A percentile compares a stretch with the other conserved stretches of the same genome.
These are phyloP conservation scores for Boletus vermiculosoides DNA, from an alignment of 768 basidiomycete genomes.

Conservation along the genomic window DNA sequence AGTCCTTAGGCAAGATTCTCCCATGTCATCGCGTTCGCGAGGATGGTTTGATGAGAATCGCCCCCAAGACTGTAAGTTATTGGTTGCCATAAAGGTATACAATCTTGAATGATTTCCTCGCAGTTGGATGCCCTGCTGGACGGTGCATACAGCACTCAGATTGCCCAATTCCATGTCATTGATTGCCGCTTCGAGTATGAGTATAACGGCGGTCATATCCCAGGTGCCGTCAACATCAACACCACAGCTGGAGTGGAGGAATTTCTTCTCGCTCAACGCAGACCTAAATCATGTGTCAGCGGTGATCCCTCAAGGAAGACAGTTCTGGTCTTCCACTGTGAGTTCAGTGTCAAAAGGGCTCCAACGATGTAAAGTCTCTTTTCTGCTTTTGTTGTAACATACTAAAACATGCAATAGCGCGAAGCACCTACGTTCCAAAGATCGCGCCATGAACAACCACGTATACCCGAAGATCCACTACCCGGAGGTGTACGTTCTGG, in stretches of 20 bases:
- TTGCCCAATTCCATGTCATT: constrained; percentile 75
- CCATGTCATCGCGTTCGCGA: constrained; percentile 93
- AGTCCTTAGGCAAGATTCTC: constrained; percentile 87
- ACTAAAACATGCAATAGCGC: constrained; percentile 53
- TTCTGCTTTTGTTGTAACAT: background rate
- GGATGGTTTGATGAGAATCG: constrained; percentile 94
- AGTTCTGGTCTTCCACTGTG: constrained; percentile 94
- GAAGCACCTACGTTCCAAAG: constrained; percentile 87
- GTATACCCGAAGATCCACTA: constrained; percentile 91
- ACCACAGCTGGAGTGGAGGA: constrained; percentile 77
- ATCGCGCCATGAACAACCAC: constrained; percentile 85
- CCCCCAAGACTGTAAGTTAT: constrained; percentile 65
- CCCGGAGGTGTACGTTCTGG: constrained; percentile 94
- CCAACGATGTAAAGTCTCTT: constrained; percentile 80
- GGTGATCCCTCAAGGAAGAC: constrained; percentile 76
- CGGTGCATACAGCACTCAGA: constrained; percentile 64
- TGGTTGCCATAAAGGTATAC: background rate
- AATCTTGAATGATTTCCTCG: constrained; percentile 5
- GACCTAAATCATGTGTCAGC: constrained; percentile 68
- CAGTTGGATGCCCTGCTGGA: constrained; percentile 79
- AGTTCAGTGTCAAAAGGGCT: constrained; percentile 92
- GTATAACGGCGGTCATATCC: constrained; percentile 89
- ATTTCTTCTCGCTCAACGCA: constrained; percentile 63
- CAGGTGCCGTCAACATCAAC: constrained; percentile 89
- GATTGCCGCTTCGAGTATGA: constrained; percentile 99